Evolutionary conservation across 768 basidiomycete species (phyloP).

Genomic region (Mycena latifolia): DNA sequence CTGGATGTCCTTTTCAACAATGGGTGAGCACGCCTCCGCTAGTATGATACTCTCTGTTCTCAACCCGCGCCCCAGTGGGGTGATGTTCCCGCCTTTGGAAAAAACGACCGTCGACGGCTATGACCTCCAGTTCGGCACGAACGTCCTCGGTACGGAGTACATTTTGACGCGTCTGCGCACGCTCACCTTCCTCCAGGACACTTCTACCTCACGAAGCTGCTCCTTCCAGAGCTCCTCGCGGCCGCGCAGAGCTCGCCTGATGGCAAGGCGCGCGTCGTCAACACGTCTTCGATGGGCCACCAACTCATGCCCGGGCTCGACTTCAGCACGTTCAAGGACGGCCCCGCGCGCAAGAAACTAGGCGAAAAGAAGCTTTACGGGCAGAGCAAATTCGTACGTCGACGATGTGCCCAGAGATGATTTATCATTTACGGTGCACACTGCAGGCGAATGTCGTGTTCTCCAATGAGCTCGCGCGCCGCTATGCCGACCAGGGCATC

Average conservation of each 20-base stretch:
- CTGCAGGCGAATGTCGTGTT: constrained; percentile 58
- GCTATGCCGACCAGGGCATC: constrained; percentile 60
- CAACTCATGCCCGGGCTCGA: constrained; percentile 45
- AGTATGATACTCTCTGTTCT: constrained; percentile 10
- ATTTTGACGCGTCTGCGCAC: not conserved
- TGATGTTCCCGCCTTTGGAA: constrained; percentile 57
- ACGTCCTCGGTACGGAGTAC: constrained; percentile 61
- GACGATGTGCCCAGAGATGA: not conserved
- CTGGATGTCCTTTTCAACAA: constrained; percentile 66
- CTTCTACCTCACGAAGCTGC: no score
- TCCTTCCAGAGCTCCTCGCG: constrained; percentile 60
- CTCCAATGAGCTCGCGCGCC: constrained; percentile 59
- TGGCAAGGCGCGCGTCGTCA: constrained; percentile 61
- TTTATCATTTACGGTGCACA: not conserved
- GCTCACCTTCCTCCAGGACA: constrained; percentile 49
- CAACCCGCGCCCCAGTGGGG: constrained; percentile 50
- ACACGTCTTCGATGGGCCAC: constrained; percentile 55
- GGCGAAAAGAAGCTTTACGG: constrained; percentile 39
- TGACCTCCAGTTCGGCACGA: constrained; percentile 69
- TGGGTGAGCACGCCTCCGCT: constrained; percentile 53
- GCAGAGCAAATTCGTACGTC: constrained; percentile 61
- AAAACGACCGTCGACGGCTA: constrained; percentile 60
- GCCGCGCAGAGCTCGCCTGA: constrained; percentile 53
- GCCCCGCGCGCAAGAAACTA: constrained; percentile 41
- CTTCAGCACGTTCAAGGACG: constrained; percentile 56